Percentiles rank a stretch among this genome's conserved stretches.
Evolutionary conservation across 768 basidiomycete genomes (phyloP).

Genomic region (Boletus reticulatus): DNA sequence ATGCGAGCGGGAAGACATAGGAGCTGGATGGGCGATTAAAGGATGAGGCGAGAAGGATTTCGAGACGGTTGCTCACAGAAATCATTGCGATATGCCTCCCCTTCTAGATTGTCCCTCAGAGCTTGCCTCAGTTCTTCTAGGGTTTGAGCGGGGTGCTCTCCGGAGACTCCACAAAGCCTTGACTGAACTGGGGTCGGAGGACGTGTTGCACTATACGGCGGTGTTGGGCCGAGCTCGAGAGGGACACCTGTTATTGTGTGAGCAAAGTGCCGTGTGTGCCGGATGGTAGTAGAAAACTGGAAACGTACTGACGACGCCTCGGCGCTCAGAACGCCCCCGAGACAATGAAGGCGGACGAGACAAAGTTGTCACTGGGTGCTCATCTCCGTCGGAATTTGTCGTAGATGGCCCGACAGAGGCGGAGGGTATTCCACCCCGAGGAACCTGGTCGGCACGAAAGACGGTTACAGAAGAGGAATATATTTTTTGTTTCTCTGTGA

Average conservation of each 20-base stretch:
- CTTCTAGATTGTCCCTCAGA: conserved; percentile 9
- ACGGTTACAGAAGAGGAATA: conserved; percentile 71
- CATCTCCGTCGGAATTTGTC: background rate
- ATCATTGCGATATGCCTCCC: background rate
- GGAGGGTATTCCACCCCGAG: conserved; percentile 21
- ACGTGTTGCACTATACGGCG: conserved; percentile 18
- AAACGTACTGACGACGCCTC: background rate
- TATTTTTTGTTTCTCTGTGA: conserved; percentile 70
- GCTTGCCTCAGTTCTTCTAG: conserved; percentile 23
- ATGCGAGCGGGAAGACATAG: background rate
- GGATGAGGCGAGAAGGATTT: background rate
- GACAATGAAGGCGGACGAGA: background rate
- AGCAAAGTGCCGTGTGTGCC: background rate
- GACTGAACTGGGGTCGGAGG: background rate
- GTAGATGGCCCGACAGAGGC: conserved; percentile 20
- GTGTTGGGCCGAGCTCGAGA: conserved; percentile 22
- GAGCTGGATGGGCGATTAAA: background rate
- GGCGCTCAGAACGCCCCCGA: conserved; percentile 6
- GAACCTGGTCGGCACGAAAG: conserved; percentile 61
- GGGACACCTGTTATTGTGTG: background rate
- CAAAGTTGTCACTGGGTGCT: background rate
- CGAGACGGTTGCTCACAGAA: background rate
- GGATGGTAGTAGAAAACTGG: background rate
- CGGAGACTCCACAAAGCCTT: background rate
- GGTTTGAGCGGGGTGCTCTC: conserved; percentile 12